phyloP scores from a whole-genome alignment of 129 eudicot species.

The Artemisia tridentata region DNA sequence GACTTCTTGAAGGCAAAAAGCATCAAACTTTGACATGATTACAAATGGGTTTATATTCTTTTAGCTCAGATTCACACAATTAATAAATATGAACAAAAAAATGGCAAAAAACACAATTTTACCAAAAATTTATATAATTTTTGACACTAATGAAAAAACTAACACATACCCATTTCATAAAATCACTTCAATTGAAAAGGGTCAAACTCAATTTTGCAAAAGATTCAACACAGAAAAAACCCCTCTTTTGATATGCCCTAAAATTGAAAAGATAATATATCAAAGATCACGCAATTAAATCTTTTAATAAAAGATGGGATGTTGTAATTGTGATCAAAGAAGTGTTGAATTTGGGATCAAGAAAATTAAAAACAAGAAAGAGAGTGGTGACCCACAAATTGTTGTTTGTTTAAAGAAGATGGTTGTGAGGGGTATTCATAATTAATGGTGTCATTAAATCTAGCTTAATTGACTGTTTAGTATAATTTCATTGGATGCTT shows the following conservation, averaged over 20 bases:
- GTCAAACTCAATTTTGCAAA: neutral
- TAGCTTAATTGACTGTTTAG: neutral
- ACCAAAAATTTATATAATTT: neutral
- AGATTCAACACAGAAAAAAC: conserved; percentile 4
- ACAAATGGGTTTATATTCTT: neutral
- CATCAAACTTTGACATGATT: conserved; percentile 2
- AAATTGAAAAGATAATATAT: conserved; percentile 12
- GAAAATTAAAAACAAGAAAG: conserved; percentile 7
- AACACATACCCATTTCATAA: conserved; percentile 8
- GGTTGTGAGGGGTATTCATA: conserved; percentile 14
- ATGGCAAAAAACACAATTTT: neutral
- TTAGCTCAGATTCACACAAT: too few relatives aligned
- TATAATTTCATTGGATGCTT: neutral
- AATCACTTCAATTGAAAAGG: neutral
- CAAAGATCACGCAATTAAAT: conserved; percentile 11
- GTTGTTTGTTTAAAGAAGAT: conserved; percentile 19
- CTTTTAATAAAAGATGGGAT: neutral
- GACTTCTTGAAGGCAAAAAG: conserved; percentile 3
- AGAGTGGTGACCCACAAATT: conserved; percentile 23
- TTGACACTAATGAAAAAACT: neutral
- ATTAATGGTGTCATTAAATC: conserved; percentile 15
- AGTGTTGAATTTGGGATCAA: conserved; percentile 30
- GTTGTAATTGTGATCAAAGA: conserved; percentile 23
- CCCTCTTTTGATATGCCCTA: conserved; percentile 22
- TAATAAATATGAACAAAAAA: too few relatives aligned